A percentile compares a stretch with the other conserved stretches of the same genome.
Conservation (phyloP, 2,329 filamentous ascomycete species). For the Leptographium lundbergii region DNA sequence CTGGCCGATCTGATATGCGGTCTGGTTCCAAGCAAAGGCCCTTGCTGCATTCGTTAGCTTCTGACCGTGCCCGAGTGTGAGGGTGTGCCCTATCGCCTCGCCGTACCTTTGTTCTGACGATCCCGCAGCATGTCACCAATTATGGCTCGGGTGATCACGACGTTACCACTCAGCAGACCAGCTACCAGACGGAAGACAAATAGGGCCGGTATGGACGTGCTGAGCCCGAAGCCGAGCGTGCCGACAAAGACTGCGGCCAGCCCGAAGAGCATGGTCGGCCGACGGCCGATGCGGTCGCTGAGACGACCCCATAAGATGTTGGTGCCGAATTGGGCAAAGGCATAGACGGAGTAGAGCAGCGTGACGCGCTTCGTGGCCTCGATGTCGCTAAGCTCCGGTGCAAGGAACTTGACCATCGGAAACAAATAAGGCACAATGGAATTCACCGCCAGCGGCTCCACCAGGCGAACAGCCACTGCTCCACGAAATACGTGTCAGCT, state of each 20-base stretch:
- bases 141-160: constrained; percentile 8
- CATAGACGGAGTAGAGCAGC: constrained; percentile 5
- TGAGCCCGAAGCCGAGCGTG: constrained; percentile 4
- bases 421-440: constrained; percentile 8
- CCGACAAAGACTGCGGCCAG: constrained; percentile 2
- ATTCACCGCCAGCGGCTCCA: constrained; percentile 8
- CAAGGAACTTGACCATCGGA: constrained; percentile 1
- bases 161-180: constrained; percentile 8
- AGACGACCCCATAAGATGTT: constrained; percentile 7
- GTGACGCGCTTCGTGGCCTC: constrained; percentile 5
- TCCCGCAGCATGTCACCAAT: constrained; percentile 9
- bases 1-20: constrained; percentile 7
- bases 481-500: not conserved
- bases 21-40: constrained; percentile 10
- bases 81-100: too few species aligned
- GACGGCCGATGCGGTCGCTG: constrained; percentile 7
- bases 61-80: not conserved
- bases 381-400: constrained; percentile 1
- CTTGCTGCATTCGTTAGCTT: not conserved
- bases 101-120: constrained; percentile 5
- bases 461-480: constrained; percentile 7
- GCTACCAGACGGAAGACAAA: constrained; percentile 6
- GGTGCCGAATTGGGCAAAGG: constrained; percentile 5
- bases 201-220: constrained; percentile 1
- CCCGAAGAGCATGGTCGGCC: constrained; percentile 7